These are phyloP conservation scores for Mycena leptocephala DNA, from an alignment of 768 basidiomycete species.

Conservation along the genomic window DNA sequence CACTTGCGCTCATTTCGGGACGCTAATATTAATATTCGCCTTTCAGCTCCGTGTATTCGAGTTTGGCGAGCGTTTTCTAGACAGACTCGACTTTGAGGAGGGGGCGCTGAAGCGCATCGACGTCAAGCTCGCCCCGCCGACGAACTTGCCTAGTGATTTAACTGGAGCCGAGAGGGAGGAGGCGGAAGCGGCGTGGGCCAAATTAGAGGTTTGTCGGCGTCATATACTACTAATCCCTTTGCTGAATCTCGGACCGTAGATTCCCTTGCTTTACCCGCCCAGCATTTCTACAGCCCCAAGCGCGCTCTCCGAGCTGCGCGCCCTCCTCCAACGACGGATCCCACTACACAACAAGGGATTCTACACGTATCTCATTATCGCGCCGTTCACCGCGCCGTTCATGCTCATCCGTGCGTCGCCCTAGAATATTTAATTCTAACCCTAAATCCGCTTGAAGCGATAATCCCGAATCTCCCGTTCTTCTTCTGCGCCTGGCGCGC, in stretches of 20 bases:
- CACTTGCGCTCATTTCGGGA: background rate
- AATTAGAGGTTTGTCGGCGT: conserved; percentile 30
- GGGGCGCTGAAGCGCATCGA: conserved; percentile 82
- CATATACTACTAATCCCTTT: no score
- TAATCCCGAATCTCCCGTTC: conserved; percentile 89
- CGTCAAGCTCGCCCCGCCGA: conserved; percentile 75
- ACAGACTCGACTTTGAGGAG: conserved; percentile 88
- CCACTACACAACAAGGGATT: conserved; percentile 80
- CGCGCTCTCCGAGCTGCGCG: conserved; percentile 64
- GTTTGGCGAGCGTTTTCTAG: conserved; percentile 78
- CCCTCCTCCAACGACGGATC: conserved; percentile 68
- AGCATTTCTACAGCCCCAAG: conserved; percentile 52
- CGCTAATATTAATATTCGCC: background rate
- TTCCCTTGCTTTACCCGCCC: conserved; percentile 77
- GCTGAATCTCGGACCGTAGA: no score
- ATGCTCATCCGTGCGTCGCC: conserved; percentile 79
- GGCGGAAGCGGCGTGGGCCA: conserved; percentile 38
- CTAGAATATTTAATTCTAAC: background rate
- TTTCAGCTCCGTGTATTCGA: conserved; percentile 73
- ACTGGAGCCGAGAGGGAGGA: conserved; percentile 36
- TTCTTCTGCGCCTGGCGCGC: conserved; percentile 91
- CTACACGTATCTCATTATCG: conserved; percentile 73
- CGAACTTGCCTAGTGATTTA: conserved; percentile 46
- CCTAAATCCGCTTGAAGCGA: conserved; percentile 60
- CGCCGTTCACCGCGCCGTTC: conserved; percentile 85